These are phyloP conservation scores for Aspergillus sp. DNA, from an alignment of 2,329 filamentous ascomycete species.

Conservation along the genomic window DNA sequence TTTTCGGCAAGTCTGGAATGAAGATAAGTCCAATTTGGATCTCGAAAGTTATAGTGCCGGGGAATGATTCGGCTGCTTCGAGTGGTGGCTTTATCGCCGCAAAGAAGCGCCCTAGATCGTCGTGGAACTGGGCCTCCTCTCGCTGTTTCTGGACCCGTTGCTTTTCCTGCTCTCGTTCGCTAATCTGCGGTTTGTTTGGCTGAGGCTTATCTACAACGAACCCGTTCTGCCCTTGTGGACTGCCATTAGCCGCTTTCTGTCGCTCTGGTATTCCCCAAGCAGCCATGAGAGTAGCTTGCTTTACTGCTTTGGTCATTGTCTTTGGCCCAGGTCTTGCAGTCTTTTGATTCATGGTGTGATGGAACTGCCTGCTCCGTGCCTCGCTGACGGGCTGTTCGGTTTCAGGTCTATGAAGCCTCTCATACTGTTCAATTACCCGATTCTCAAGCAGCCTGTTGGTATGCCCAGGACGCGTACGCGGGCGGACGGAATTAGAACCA, in stretches of 20 bases:
- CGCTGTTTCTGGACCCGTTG: not conserved
- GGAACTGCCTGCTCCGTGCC: slow-evolving; percentile 28
- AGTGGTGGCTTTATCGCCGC: slow-evolving; percentile 35
- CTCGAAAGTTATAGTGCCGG: slow-evolving; percentile 41
- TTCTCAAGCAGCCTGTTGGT: slow-evolving; percentile 8
- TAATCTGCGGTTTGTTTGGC: not conserved
- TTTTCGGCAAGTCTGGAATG: slow-evolving; percentile 31
- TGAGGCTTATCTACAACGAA: not conserved
- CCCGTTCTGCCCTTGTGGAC: not conserved
- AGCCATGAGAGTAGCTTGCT: slow-evolving; percentile 35
- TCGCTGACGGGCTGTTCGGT: slow-evolving; percentile 24
- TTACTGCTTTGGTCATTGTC: slow-evolving; percentile 24
- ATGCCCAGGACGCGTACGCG: slow-evolving; percentile 1
- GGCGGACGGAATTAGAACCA: not conserved
- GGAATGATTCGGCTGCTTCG: slow-evolving; percentile 40
- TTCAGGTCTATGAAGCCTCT: slow-evolving; percentile 19
- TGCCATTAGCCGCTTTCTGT: not conserved
- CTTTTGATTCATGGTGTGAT: slow-evolving; percentile 39
- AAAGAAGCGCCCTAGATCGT: slow-evolving; percentile 32
- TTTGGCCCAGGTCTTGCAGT: slow-evolving; percentile 24
- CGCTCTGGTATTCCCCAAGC: slow-evolving; percentile 31
- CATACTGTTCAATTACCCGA: slow-evolving; percentile 20
- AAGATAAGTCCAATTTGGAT: slow-evolving; percentile 44
- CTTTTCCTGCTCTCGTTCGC: not conserved
- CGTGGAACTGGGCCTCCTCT: slow-evolving; percentile 9